Conservation (phyloP, 371 early-diverging fungal species). For the Zopfochytrium polystomum region DNA sequence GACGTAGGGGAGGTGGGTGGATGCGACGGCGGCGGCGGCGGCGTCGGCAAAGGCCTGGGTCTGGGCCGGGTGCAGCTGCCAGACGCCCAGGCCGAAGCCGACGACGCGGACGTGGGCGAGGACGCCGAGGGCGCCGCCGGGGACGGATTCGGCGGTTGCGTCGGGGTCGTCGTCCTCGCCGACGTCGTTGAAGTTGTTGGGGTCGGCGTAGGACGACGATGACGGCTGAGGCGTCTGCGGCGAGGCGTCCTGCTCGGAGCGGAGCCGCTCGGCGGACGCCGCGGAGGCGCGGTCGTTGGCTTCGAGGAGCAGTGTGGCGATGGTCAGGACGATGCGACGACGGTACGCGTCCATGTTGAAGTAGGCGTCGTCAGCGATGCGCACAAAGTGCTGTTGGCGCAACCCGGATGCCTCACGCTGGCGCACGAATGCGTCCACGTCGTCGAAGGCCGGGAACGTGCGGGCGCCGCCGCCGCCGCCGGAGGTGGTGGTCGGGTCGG, state of each 20-base stretch:
- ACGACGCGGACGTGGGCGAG: slow-evolving; percentile 29
- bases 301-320: slow-evolving; percentile 28
- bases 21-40: neutral
- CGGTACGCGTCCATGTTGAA: slow-evolving; percentile 21
- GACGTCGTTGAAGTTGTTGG: no score
- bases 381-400: neutral
- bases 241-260: neutral
- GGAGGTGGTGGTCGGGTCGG: neutral
- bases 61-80: slow-evolving; percentile 22
- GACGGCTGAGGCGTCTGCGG: neutral
- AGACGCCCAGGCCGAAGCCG: slow-evolving; percentile 46
- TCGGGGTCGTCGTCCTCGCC: neutral
- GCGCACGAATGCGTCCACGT: neutral
- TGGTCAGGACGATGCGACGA: slow-evolving; percentile 25
- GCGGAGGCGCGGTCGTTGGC: slow-evolving; percentile 25
- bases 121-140: neutral
- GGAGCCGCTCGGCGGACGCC: neutral
- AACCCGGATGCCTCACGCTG: neutral
- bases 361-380: neutral
- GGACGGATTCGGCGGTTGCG: neutral
- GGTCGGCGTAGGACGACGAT: neutral
- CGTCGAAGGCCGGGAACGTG: slow-evolving; percentile 14
- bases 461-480: neutral
- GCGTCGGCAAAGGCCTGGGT: slow-evolving; percentile 21
- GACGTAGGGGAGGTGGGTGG: slow-evolving; percentile 15